These are phyloP conservation scores for Polyplosphaeria fusca DNA, from an alignment of 495 filamentous ascomycete genomes.

Conservation along the genomic window DNA sequence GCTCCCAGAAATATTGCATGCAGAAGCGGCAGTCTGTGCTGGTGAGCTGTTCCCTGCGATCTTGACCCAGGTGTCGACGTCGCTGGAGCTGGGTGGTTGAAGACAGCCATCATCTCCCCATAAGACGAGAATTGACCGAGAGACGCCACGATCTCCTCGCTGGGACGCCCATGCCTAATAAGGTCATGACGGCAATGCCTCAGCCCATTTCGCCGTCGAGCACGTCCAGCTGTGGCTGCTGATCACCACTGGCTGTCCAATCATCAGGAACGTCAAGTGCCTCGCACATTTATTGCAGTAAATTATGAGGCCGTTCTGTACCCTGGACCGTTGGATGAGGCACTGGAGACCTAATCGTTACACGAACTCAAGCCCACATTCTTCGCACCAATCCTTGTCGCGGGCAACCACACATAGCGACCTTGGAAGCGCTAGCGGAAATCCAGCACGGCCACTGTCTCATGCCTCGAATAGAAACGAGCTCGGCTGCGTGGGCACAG, in stretches of 20 bases:
- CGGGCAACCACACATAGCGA: constrained; percentile 12
- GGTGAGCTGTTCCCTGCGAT: constrained; percentile 1
- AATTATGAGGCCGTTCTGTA: constrained; percentile 4
- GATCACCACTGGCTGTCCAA: constrained; percentile 15
- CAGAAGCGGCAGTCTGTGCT: constrained; percentile 4
- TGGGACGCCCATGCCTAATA: constrained; percentile 9
- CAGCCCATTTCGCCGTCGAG: neutral
- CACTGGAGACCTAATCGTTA: constrained; percentile 11
- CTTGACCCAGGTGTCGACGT: constrained; percentile 8
- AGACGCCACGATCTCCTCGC: constrained; percentile 20
- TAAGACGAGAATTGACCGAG: neutral
- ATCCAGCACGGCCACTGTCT: constrained; percentile 19
- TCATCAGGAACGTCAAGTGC: constrained; percentile 21
- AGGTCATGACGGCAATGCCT: constrained; percentile 6
- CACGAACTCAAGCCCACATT: constrained; percentile 31
- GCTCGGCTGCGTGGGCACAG: constrained; percentile 20
- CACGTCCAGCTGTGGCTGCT: constrained; percentile 9
- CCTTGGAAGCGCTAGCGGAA: neutral
- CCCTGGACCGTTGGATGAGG: constrained; percentile 7
- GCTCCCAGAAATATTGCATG: neutral
- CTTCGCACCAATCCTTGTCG: constrained; percentile 26
- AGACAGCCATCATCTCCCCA: constrained; percentile 26
- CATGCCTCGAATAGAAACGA: constrained; percentile 14
- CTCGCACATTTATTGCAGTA: constrained; percentile 7
- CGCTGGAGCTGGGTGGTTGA: constrained; percentile 20